phyloP scores from a whole-genome alignment of 2,329 filamentous ascomycete genomes.

The Madurella mycetomatis region DNA sequence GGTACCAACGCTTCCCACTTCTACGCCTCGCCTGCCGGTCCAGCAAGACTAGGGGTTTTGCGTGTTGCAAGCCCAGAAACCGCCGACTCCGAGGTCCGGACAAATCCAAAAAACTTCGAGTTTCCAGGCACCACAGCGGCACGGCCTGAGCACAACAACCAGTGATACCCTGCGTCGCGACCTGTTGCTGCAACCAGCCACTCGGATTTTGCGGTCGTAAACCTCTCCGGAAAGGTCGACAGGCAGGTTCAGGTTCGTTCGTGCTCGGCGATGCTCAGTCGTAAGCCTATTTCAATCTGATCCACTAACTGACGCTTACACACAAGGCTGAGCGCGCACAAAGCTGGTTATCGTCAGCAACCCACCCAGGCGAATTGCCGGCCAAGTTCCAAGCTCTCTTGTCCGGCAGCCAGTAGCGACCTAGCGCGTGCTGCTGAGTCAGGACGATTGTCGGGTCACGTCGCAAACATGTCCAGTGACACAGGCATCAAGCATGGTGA shows the following conservation, averaged over 20 bases:
- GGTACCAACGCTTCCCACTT: background rate
- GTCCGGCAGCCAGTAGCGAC: background rate
- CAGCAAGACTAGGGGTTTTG: background rate
- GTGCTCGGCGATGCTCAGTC: background rate
- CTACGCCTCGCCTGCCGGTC: background rate
- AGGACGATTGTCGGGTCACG: background rate
- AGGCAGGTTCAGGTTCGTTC: background rate
- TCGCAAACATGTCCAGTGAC: conserved; percentile 10
- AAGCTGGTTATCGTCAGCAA: background rate
- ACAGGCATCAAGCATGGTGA: conserved; percentile 8
- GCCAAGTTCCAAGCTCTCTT: conserved; percentile 1
- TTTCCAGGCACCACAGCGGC: background rate
- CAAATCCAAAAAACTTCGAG: background rate
- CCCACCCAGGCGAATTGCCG: background rate
- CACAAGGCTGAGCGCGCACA: background rate
- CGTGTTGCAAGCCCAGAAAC: background rate
- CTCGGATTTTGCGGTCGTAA: conserved; percentile 1
- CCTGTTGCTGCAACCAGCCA: background rate
- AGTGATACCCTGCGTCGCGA: background rate
- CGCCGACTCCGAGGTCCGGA: background rate
- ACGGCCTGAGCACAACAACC: background rate
- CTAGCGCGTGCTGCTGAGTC: conserved; percentile 11
- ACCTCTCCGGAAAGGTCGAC: background rate
- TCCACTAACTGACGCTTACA: background rate
- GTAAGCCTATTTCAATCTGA: background rate